A percentile compares a stretch with the other conserved stretches of the same genome.
These are phyloP conservation scores for Bipolaris victoriae DNA, from an alignment of 2,329 filamentous ascomycete genomes.

Conservation along the genomic window DNA sequence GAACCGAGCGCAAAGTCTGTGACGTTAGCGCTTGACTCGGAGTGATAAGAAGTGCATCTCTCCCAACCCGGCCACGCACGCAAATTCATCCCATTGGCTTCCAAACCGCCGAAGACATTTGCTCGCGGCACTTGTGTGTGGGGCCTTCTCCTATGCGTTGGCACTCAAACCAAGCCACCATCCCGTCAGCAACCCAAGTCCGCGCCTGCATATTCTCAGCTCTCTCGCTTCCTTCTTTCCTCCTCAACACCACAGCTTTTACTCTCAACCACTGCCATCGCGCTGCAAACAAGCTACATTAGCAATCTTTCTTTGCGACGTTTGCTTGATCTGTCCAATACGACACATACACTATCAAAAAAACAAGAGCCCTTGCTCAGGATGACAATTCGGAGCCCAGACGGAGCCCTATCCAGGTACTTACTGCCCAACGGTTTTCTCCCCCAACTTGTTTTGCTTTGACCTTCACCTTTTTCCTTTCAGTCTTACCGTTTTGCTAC, in stretches of 20 bases:
- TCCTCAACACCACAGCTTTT: conserved; percentile 28
- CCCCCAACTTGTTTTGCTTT: conserved; percentile 34
- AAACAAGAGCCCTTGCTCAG: conserved; percentile 50
- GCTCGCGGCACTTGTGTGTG: conserved; percentile 37
- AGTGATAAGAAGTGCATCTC: conserved; percentile 45
- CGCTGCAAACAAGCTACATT: conserved; percentile 20
- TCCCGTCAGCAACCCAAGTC: conserved; percentile 40
- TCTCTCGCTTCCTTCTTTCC: conserved; percentile 37
- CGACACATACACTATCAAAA: conserved; percentile 21
- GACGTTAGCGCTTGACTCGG: conserved; percentile 30
- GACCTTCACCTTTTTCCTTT: conserved; percentile 27
- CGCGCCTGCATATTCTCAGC: conserved; percentile 33
- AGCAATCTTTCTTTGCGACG: conserved; percentile 24
- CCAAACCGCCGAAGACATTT: conserved; percentile 35
- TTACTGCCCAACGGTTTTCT: conserved; percentile 50
- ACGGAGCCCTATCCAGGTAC: conserved; percentile 51
- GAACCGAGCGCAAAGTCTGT: conserved; percentile 27
- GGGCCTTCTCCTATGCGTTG: conserved; percentile 48
- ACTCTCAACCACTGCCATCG: conserved; percentile 24
- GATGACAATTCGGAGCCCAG: conserved; percentile 53
- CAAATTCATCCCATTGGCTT: conserved; percentile 44
- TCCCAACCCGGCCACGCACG: conserved; percentile 24
- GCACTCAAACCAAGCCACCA: conserved; percentile 42
- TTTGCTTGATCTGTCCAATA: conserved; percentile 15
- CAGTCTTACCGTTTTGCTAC: conserved; percentile 14